A percentile compares a stretch with the other conserved stretches of the same genome.
Evolutionary conservation across 129 eudicot species (phyloP).

Genomic region (Flaveria linearis): DNA sequence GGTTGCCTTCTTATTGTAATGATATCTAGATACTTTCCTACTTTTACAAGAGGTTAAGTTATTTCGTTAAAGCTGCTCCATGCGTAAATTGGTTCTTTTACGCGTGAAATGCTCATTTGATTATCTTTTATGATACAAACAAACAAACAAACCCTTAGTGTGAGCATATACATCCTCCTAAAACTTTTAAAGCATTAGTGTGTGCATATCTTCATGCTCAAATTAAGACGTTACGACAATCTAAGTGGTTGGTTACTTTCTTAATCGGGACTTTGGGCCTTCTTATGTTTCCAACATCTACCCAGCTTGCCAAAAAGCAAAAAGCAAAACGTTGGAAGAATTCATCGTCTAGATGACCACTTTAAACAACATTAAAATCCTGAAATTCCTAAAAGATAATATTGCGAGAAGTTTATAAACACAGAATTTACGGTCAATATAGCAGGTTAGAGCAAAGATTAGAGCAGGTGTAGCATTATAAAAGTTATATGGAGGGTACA

Average conservation of each 20-base stretch:
- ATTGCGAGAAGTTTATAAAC: neutral
- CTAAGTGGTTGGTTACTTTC: neutral
- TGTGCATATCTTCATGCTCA: neutral
- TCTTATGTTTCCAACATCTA: neutral
- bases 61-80: neutral
- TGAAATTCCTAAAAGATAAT: neutral
- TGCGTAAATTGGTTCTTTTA: neutral
- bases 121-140: neutral
- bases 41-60: neutral
- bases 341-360: neutral
- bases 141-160: neutral
- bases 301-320: neutral
- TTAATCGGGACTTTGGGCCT: neutral
- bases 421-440: too few species aligned
- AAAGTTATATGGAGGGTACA: too few species aligned
- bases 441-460: too few species aligned
- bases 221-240: neutral
- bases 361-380: neutral
- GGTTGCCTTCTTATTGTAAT: neutral
- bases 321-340: neutral
- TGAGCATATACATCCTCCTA: too few species aligned
- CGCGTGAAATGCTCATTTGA: neutral
- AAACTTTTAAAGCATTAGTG: neutral
- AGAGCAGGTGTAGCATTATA: too few species aligned
- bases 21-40: neutral